Percentiles rank a stretch among this genome's conserved stretches.
These are phyloP conservation scores for Polychaeton citri DNA, from an alignment of 2,329 filamentous ascomycete species.

Conservation along the genomic window DNA sequence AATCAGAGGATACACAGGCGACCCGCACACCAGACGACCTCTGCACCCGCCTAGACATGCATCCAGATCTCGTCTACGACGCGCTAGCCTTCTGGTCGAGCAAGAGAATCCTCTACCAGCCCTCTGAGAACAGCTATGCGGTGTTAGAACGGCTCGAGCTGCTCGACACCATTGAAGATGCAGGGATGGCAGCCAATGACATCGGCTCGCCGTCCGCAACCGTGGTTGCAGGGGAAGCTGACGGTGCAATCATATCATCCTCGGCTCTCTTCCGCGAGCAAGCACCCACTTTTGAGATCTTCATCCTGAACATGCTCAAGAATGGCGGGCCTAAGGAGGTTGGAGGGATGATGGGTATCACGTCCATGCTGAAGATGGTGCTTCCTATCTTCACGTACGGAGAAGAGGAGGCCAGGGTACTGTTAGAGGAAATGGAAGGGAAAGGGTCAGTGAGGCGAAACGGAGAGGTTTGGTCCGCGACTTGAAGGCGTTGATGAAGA, in stretches of 20 bases:
- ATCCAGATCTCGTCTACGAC: conserved; percentile 54
- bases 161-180: conserved; percentile 20
- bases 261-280: conserved; percentile 53
- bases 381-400: conserved; percentile 80
- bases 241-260: conserved; percentile 36
- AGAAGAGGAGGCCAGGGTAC: conserved; percentile 73
- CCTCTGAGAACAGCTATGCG: conserved; percentile 40
- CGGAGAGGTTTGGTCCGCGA: conserved; percentile 20
- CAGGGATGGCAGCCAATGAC: conserved; percentile 12
- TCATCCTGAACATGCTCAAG: conserved; percentile 88
- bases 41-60: conserved; percentile 50
- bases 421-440: conserved; percentile 65
- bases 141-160: conserved; percentile 53
- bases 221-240: conserved; percentile 26
- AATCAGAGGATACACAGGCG: conserved; percentile 17
- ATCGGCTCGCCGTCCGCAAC: conserved; percentile 18
- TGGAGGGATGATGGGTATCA: conserved; percentile 72
- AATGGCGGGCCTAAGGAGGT: conserved; percentile 45
- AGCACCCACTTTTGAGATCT: conserved; percentile 72
- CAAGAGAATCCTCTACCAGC: conserved; percentile 51
- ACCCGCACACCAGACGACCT: conserved; percentile 28
- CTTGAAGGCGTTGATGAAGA: conserved; percentile 1
- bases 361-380: conserved; percentile 91
- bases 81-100: conserved; percentile 61
- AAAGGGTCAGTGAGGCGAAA: conserved; percentile 46